Conservation (phyloP, 2,329 filamentous ascomycete genomes). For the Hypoxylon sp. region DNA sequence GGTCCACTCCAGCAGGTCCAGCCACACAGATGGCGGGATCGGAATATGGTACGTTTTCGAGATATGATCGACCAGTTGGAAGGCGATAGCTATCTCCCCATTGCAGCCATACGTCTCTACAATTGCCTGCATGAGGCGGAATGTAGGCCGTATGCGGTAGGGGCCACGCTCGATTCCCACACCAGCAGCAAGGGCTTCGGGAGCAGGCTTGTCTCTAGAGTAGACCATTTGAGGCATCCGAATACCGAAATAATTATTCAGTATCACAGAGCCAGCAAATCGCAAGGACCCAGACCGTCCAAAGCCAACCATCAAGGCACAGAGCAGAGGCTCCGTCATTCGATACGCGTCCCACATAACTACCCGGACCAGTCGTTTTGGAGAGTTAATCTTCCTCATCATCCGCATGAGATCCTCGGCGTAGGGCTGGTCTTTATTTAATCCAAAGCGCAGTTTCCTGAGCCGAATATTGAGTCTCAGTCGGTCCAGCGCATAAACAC, state of each 20-base stretch:
- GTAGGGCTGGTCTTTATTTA: slow-evolving; percentile 40
- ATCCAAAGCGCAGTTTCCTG: slow-evolving; percentile 41
- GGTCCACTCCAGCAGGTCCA: slow-evolving; percentile 71
- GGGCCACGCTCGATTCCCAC: background rate
- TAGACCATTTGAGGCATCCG: slow-evolving; percentile 17
- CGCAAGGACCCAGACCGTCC: slow-evolving; percentile 49
- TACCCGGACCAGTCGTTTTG: slow-evolving; percentile 44
- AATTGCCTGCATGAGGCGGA: slow-evolving; percentile 68
- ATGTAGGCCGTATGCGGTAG: slow-evolving; percentile 57
- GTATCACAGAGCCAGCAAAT: slow-evolving; percentile 45
- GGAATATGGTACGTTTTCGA: slow-evolving; percentile 65
- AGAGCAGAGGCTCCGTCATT: slow-evolving; percentile 52
- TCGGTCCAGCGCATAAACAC: slow-evolving; percentile 33
- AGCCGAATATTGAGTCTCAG: slow-evolving; percentile 29
- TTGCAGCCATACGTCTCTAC: slow-evolving; percentile 74
- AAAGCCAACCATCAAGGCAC: slow-evolving; percentile 53
- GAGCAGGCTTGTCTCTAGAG: background rate
- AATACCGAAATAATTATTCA: slow-evolving; percentile 44
- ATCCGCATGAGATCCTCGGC: slow-evolving; percentile 44
- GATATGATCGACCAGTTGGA: slow-evolving; percentile 68
- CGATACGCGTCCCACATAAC: slow-evolving; percentile 40
- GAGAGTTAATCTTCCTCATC: slow-evolving; percentile 41
- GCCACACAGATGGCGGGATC: slow-evolving; percentile 68
- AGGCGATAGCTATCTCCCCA: slow-evolving; percentile 65
- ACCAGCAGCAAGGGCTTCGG: background rate